phyloP scores from a whole-genome alignment of 2,329 filamentous ascomycete species.

The Zarea fungicola region DNA sequence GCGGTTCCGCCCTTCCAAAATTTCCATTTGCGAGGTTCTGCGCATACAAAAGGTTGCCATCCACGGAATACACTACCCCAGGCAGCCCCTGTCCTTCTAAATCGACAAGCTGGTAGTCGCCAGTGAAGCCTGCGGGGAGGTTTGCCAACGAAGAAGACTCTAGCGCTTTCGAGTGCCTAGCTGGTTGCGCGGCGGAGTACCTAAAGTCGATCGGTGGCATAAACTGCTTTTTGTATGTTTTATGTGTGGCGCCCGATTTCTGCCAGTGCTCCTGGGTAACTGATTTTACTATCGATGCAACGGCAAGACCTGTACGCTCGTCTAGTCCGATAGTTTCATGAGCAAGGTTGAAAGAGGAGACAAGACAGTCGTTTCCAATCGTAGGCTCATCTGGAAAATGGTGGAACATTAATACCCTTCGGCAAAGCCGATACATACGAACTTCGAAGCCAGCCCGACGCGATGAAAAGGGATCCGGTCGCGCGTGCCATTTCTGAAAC shows the following conservation, averaged over 20 bases:
- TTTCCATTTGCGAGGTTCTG: conserved; percentile 3
- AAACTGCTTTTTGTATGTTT: neutral
- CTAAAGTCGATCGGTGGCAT: conserved; percentile 6
- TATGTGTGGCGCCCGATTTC: neutral
- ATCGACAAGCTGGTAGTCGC: conserved; percentile 7
- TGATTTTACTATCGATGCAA: neutral
- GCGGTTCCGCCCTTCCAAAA: neutral
- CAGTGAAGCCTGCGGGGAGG: conserved; percentile 6
- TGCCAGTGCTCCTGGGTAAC: conserved; percentile 1
- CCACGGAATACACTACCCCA: conserved; percentile 1
- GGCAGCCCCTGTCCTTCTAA: conserved; percentile 9
- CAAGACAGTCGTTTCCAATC: conserved; percentile 17
- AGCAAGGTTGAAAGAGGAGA: conserved; percentile 17
- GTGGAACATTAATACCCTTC: conserved; percentile 30
- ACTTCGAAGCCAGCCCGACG: conserved; percentile 26
- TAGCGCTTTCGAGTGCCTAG: neutral
- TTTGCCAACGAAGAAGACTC: conserved; percentile 3
- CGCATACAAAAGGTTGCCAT: neutral
- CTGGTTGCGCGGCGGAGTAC: conserved; percentile 1
- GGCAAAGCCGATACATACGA: conserved; percentile 25
- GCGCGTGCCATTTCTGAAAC: conserved; percentile 16
- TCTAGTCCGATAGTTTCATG: conserved; percentile 1
- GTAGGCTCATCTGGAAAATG: conserved; percentile 22
- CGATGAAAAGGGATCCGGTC: conserved; percentile 26
- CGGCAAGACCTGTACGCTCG: neutral